Percentiles rank a stretch among this genome's conserved stretches.
These are phyloP conservation scores for Tetradesmus lagerheimii DNA, from an alignment of 139 green algal species.

Conservation along the genomic window DNA sequence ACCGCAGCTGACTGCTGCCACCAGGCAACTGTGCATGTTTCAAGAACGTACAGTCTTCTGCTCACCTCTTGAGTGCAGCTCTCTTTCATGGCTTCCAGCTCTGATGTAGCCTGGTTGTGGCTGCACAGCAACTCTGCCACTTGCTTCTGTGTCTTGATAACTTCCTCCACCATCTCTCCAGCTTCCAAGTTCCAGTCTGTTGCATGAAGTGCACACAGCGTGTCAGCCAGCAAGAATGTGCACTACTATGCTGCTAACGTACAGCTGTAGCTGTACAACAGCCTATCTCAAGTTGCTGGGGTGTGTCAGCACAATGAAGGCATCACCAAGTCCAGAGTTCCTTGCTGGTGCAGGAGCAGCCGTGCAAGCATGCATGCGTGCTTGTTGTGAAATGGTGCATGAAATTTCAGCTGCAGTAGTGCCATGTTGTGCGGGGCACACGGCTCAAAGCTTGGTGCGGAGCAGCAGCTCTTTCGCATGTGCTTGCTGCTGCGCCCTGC, in stretches of 20 bases:
- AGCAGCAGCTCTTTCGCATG: not conserved
- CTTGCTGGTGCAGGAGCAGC: no score
- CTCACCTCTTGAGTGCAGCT: conserved; percentile 10
- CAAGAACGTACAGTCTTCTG: not conserved
- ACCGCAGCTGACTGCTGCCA: no score
- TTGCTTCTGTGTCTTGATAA: conserved; percentile 21
- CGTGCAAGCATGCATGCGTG: no score
- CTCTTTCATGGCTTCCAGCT: conserved; percentile 16
- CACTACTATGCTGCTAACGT: no score
- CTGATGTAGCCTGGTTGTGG: not conserved
- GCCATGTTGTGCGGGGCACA: no score
- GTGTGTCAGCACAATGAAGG: no score
- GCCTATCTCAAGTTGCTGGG: no score
- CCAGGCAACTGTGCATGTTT: conserved; percentile 54
- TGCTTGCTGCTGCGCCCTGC: not conserved
- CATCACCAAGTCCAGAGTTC: no score
- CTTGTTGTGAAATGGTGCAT: no score
- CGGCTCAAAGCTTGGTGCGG: no score
- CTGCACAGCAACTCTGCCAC: conserved; percentile 10
- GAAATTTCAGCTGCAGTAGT: not conserved
- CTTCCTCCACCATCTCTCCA: conserved; percentile 25
- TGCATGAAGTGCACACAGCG: not conserved
- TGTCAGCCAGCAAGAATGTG: no score
- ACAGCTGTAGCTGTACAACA: no score
- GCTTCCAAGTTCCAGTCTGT: conserved; percentile 31